Conservation (phyloP, 108 stramenopile genomes). For the Epithemia pelagica region DNA sequence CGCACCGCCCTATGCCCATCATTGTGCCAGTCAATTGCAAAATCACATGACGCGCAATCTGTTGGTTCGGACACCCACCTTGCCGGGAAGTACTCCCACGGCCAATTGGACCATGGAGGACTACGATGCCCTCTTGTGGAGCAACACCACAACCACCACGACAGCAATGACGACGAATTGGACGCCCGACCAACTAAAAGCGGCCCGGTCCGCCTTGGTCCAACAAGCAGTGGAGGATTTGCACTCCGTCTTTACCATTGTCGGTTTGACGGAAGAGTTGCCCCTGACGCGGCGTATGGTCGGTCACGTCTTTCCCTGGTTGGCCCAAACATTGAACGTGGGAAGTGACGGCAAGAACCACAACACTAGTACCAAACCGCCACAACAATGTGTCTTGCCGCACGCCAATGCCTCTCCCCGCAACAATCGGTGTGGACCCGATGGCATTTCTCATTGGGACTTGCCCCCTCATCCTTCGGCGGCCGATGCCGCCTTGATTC, state of each 20-base stretch:
- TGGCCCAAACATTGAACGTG: constrained; percentile 22
- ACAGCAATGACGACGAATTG: neutral
- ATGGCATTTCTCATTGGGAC: constrained; percentile 42
- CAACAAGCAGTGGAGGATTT: constrained; percentile 63
- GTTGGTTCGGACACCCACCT: neutral
- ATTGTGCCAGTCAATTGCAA: constrained; percentile 49
- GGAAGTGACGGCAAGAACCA: too few relatives aligned
- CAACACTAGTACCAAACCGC: too few relatives aligned
- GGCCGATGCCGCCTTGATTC: constrained; percentile 44
- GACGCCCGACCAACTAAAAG: neutral
- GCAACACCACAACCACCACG: neutral
- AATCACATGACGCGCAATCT: constrained; percentile 68
- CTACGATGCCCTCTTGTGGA: neutral
- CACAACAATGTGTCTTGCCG: constrained; percentile 36
- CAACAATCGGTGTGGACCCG: constrained; percentile 51
- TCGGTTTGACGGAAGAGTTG: constrained; percentile 66
- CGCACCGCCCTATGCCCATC: neutral
- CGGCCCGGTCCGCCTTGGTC: constrained; percentile 23
- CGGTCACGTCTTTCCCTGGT: constrained; percentile 58
- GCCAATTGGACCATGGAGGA: neutral
- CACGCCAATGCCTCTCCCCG: constrained; percentile 41
- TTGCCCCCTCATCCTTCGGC: constrained; percentile 55
- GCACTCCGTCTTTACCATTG: constrained; percentile 48
- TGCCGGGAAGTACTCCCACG: neutral
- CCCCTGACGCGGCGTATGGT: constrained; percentile 34